phyloP scores from a whole-genome alignment of 352 stramenopile species.

The Phytophthora crassamura region DNA sequence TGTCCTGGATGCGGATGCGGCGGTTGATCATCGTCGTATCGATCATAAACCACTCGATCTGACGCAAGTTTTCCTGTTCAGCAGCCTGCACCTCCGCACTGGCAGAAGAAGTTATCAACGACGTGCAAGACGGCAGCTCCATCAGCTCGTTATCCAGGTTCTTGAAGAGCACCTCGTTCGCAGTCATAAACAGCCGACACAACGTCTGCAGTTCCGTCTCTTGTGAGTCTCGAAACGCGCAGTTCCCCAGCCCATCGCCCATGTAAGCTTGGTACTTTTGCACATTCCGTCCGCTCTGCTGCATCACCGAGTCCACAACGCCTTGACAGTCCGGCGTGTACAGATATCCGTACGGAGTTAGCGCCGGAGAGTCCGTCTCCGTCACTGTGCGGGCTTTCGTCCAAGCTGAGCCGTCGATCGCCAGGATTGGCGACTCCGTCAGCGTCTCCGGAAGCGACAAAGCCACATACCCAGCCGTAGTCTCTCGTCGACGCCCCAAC shows the following conservation, averaged over 20 bases:
- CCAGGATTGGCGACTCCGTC: constrained; percentile 29
- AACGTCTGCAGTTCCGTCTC: constrained; percentile 46
- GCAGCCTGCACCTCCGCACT: background rate
- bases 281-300: constrained; percentile 45
- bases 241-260: constrained; percentile 45
- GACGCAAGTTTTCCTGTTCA: constrained; percentile 34
- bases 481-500: constrained; percentile 31
- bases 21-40: constrained; percentile 31
- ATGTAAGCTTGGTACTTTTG: constrained; percentile 56
- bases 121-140: constrained; percentile 27
- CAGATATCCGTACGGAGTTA: constrained; percentile 47
- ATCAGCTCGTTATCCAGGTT: constrained; percentile 28
- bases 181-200: constrained; percentile 43
- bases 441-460: constrained; percentile 39
- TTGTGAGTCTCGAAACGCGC: constrained; percentile 45
- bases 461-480: constrained; percentile 26
- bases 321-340: constrained; percentile 42
- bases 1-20: constrained; percentile 46
- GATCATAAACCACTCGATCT: constrained; percentile 47
- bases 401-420: constrained; percentile 44
- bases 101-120: constrained; percentile 16
- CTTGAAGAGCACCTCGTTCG: constrained; percentile 36
- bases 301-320: constrained; percentile 33
- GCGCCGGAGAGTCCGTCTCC: background rate
- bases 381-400: constrained; percentile 26